phyloP scores from a whole-genome alignment of 1,284 basidiomycete genomes.

The Inonotus hispidus region DNA sequence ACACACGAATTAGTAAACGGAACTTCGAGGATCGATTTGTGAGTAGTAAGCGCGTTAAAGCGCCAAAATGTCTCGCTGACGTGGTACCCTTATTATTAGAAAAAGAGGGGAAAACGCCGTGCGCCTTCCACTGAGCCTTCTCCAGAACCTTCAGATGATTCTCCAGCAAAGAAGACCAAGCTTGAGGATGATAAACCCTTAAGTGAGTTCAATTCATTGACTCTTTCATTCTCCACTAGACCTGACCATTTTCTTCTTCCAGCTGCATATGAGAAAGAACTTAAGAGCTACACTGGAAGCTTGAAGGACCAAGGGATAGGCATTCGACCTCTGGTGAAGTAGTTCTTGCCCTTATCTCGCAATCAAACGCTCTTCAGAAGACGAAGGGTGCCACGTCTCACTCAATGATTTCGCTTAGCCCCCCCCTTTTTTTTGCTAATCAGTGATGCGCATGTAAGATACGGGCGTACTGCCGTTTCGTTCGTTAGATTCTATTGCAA shows the following conservation, averaged over 20 bases:
- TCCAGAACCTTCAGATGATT: conserved; percentile 27
- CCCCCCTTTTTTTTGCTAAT: not conserved
- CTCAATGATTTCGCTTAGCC: not conserved
- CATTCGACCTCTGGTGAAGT: conserved; percentile 37
- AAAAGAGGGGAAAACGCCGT: conserved; percentile 53
- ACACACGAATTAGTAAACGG: conserved; percentile 42
- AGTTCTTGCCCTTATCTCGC: not conserved
- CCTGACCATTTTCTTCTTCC: not conserved
- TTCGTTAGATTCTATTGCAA: not conserved
- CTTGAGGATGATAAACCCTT: conserved; percentile 24
- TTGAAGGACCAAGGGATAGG: conserved; percentile 38
- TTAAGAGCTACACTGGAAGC: conserved; percentile 32
- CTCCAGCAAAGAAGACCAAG: conserved; percentile 36
- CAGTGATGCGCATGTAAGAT: not conserved
- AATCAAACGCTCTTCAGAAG: conserved; percentile 3
- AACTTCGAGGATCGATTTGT: conserved; percentile 60
- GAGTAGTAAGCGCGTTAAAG: conserved; percentile 26
- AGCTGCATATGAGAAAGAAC: conserved; percentile 35
- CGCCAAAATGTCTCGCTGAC: not conserved
- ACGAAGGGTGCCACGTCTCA: conserved; percentile 1
- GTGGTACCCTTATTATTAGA: conserved; percentile 36
- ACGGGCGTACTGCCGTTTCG: not conserved
- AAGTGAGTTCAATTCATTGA: conserved; percentile 26
- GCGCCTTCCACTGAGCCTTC: conserved; percentile 36
- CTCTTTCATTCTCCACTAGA: not conserved